Percentiles rank a stretch among this genome's conserved stretches.
phyloP scores from a whole-genome alignment of 2,329 filamentous ascomycete genomes.

The Pestalotiopsis sp. region DNA sequence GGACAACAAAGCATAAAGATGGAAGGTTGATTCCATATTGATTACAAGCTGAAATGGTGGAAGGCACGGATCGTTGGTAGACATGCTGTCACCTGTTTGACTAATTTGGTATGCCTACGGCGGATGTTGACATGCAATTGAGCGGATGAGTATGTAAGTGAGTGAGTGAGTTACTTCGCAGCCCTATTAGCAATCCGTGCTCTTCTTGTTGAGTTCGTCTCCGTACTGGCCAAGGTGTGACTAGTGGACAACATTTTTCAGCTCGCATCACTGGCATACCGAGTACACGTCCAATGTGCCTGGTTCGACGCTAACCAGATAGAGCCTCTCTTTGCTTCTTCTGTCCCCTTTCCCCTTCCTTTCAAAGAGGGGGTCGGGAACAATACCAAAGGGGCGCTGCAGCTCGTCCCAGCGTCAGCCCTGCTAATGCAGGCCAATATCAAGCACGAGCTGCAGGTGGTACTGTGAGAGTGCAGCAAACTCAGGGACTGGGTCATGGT shows the following conservation, averaged over 20 bases:
- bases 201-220: no score
- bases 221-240: no score
- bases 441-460: slow-evolving; percentile 13
- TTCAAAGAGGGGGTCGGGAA: not conserved
- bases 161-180: no score
- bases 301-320: no score
- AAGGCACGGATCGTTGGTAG: not conserved
- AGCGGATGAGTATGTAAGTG: no score
- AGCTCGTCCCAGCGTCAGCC: not conserved
- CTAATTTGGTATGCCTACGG: no score
- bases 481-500: not conserved
- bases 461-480: not conserved
- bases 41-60: not conserved
- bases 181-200: no score
- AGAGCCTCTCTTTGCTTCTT: not conserved
- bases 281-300: no score
- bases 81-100: not conserved
- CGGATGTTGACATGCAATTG: no score
- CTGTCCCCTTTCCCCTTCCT: not conserved
- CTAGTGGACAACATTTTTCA: no score
- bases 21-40: not conserved
- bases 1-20: not conserved
- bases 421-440: slow-evolving; percentile 14
- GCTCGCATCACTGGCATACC: no score
- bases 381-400: not conserved